Conservation (phyloP, 2,329 filamentous ascomycete genomes). For the Coniochaeta sp. region DNA sequence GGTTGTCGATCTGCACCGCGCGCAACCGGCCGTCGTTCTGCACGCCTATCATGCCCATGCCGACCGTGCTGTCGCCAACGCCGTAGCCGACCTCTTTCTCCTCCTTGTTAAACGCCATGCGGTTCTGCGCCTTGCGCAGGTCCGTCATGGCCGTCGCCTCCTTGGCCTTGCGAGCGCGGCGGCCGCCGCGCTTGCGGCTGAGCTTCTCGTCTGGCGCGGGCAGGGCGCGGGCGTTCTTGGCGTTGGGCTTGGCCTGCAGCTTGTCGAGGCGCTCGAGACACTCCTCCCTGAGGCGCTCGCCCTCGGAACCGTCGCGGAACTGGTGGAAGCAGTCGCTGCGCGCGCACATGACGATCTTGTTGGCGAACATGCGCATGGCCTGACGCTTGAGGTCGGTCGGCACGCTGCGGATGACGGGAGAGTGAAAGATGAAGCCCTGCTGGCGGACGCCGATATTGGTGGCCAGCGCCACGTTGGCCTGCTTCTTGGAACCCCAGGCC, state of each 20-base stretch:
- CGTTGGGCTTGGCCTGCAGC: conserved; percentile 82
- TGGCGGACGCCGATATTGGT: conserved; percentile 88
- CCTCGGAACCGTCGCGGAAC: conserved; percentile 72
- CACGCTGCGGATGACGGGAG: conserved; percentile 78
- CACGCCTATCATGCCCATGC: conserved; percentile 92
- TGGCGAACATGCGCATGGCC: conserved; percentile 89
- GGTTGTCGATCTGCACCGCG: conserved; percentile 81
- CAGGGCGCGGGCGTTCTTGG: conserved; percentile 78
- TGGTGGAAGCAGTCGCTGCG: conserved; percentile 83
- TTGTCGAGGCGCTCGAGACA: conserved; percentile 87
- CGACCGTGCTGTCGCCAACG: conserved; percentile 74
- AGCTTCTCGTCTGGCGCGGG: conserved; percentile 95
- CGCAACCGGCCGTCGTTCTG: conserved; percentile 84
- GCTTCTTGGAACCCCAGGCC: conserved; percentile 84
- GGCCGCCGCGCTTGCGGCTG: conserved; percentile 82
- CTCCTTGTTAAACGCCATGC: conserved; percentile 92
- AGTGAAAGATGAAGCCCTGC: conserved; percentile 90
- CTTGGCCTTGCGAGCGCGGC: conserved; percentile 87
- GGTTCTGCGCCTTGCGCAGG: conserved; percentile 89
- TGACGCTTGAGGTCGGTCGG: conserved; percentile 84
- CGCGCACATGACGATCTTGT: conserved; percentile 89
- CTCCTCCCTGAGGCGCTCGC: conserved; percentile 72
- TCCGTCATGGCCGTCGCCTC: conserved; percentile 97
- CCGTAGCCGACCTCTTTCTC: conserved; percentile 92
- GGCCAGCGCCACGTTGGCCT: conserved; percentile 69